Conservation (phyloP, 768 basidiomycete species). For the Termitomyces sp. region DNA sequence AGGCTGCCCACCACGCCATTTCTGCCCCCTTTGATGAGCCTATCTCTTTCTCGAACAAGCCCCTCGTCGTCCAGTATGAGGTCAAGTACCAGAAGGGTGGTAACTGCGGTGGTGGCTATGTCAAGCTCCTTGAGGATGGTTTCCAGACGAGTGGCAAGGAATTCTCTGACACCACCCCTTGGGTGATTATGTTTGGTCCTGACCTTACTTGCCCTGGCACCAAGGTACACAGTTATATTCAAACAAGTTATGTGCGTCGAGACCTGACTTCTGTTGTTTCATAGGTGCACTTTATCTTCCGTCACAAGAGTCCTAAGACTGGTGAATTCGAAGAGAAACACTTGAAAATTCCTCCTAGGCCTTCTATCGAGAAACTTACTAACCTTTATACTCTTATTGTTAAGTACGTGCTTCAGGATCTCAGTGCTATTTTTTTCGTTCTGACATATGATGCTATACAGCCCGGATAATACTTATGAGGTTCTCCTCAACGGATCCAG, state of each 20-base stretch:
- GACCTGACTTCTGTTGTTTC: neutral
- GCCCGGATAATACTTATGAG: constrained; percentile 92
- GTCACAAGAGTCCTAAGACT: constrained; percentile 89
- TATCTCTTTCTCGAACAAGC: constrained; percentile 76
- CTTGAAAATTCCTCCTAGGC: constrained; percentile 72
- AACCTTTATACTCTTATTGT: constrained; percentile 93
- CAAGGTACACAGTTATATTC: constrained; percentile 46
- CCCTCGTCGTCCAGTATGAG: constrained; percentile 95
- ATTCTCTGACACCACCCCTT: constrained; percentile 90
- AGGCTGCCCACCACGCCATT: constrained; percentile 98
- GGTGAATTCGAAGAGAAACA: constrained; percentile 98
- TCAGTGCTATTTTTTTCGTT: neutral
- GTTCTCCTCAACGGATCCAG: constrained; percentile 86
- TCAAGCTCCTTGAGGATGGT: constrained; percentile 92
- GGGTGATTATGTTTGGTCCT: constrained; percentile 97
- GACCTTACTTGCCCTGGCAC: constrained; percentile 91
- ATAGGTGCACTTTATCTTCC: constrained; percentile 98
- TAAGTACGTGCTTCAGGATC: constrained; percentile 49
- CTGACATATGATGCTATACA: constrained; percentile 20
- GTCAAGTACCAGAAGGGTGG: constrained; percentile 99
- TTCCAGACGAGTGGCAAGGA: constrained; percentile 93
- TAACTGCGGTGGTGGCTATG: constrained; percentile 98
- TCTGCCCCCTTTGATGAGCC: constrained; percentile 81
- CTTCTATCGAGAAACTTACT: constrained; percentile 84
- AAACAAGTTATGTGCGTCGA: neutral